A percentile compares a stretch with the other conserved stretches of the same genome.
Conservation (phyloP, 306 rosid genomes). For the Hylodesmum podocarpum region DNA sequence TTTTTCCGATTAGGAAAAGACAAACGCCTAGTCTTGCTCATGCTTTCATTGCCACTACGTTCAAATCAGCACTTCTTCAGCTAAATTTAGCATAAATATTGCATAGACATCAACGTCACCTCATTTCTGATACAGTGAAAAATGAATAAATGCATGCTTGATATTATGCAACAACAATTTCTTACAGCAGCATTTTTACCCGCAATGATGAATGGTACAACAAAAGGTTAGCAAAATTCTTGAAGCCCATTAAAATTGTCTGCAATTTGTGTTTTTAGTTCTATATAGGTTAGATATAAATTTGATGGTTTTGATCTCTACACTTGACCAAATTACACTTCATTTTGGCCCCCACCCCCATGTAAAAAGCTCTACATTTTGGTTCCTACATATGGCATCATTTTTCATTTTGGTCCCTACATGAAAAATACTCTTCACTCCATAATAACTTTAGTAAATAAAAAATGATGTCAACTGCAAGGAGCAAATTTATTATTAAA, state of each 20-base stretch:
- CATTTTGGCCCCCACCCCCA: not conserved
- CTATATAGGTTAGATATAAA: not conserved
- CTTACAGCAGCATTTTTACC: not conserved
- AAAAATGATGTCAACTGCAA: not conserved
- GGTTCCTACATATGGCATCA: not conserved
- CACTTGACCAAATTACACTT: not conserved
- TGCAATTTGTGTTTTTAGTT: not conserved
- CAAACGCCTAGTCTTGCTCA: not conserved
- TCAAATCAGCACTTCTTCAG: not conserved
- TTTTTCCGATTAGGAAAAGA: constrained; percentile 9
- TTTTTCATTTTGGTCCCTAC: not conserved
- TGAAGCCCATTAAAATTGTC: not conserved
- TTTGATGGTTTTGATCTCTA: not conserved
- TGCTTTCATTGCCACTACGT: constrained; percentile 1
- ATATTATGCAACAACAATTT: not conserved
- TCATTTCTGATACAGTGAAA: not conserved
- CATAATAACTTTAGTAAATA: not conserved
- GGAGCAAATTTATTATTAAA: not conserved
- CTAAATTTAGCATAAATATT: not conserved
- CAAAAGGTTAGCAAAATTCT: not conserved
- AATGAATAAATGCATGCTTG: not conserved
- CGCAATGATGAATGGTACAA: not conserved
- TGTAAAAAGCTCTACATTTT: too few relatives aligned
- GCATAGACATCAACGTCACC: not conserved
- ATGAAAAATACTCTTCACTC: not conserved